Percentiles rank a stretch among this genome's conserved stretches.
Conservation (phyloP, 257 asterid species). For the Hygrophila difformis region DNA sequence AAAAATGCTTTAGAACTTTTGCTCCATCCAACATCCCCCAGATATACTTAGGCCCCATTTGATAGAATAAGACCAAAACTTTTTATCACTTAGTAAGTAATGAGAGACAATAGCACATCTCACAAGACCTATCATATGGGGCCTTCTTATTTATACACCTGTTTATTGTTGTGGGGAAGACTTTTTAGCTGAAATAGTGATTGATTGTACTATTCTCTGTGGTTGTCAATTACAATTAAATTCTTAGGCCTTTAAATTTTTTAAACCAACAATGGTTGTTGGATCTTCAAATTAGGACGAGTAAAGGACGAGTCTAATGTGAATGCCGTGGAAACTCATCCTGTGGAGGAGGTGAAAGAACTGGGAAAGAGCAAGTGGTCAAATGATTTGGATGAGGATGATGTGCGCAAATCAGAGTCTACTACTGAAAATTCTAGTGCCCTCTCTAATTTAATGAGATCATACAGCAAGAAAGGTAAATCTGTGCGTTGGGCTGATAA, state of each 20-base stretch:
- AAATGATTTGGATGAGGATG: conserved; percentile 71
- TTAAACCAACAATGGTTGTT: conserved; percentile 13
- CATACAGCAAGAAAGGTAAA: conserved; percentile 82
- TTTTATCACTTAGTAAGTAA: too few species aligned
- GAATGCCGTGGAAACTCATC: conserved; percentile 33
- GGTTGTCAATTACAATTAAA: neutral
- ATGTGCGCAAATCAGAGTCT: conserved; percentile 28
- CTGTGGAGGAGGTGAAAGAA: conserved; percentile 54
- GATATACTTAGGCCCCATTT: too few species aligned
- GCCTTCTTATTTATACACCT: neutral
- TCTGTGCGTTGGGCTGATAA: conserved; percentile 94
- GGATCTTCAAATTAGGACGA: conserved; percentile 26
- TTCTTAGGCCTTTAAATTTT: conserved; percentile 3
- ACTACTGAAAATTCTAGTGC: conserved; percentile 30
- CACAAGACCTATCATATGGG: too few species aligned
- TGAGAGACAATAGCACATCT: too few species aligned
- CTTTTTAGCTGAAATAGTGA: neutral
- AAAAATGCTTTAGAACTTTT: neutral
- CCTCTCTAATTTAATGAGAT: conserved; percentile 41
- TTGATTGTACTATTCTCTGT: conserved; percentile 1
- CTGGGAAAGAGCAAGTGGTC: conserved; percentile 96
- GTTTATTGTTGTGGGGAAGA: neutral
- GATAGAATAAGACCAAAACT: too few species aligned
- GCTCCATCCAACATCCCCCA: neutral
- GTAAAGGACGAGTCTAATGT: conserved; percentile 30